Percentiles rank a stretch among this genome's conserved stretches.
Conservation (phyloP, 768 basidiomycete genomes). For the Russula sp. region DNA sequence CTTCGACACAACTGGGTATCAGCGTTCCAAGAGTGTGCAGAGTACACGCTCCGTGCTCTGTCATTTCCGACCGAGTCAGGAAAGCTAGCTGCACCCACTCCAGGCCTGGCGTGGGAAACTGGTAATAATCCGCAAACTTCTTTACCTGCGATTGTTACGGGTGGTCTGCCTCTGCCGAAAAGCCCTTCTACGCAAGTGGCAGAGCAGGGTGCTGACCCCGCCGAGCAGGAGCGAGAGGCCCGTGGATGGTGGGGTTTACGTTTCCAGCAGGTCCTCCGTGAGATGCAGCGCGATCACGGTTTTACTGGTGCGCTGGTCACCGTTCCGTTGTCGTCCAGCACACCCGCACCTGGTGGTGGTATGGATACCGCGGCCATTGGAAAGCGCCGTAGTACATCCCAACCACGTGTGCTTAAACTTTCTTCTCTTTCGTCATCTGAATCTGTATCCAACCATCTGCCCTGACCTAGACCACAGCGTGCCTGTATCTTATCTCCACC, state of each 20-base stretch:
- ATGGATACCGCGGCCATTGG: neutral
- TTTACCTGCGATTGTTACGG: conserved; percentile 42
- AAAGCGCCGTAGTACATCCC: conserved; percentile 6
- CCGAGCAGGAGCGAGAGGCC: conserved; percentile 58
- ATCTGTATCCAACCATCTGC: conserved; percentile 18
- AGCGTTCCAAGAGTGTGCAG: conserved; percentile 53
- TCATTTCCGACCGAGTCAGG: conserved; percentile 41
- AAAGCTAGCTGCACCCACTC: conserved; percentile 35
- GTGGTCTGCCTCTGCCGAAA: conserved; percentile 61
- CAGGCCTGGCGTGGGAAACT: conserved; percentile 33
- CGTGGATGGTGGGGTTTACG: conserved; percentile 71
- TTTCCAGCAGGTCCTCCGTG: conserved; percentile 60
- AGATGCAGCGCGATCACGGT: conserved; percentile 43
- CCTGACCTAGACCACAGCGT: conserved; percentile 2
- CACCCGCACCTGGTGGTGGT: neutral
- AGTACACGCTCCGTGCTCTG: conserved; percentile 46
- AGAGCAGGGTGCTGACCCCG: conserved; percentile 34
- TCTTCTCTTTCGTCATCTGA: conserved; percentile 27
- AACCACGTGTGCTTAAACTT: conserved; percentile 28
- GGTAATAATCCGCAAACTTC: conserved; percentile 37
- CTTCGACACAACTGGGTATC: conserved; percentile 45
- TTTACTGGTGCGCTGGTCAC: conserved; percentile 9
- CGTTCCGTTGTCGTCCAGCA: neutral
- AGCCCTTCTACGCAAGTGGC: conserved; percentile 65
- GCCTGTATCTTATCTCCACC: conserved; percentile 3